These are phyloP conservation scores for Penicillium maclennaniae DNA, from an alignment of 495 filamentous ascomycete genomes.

Conservation along the genomic window DNA sequence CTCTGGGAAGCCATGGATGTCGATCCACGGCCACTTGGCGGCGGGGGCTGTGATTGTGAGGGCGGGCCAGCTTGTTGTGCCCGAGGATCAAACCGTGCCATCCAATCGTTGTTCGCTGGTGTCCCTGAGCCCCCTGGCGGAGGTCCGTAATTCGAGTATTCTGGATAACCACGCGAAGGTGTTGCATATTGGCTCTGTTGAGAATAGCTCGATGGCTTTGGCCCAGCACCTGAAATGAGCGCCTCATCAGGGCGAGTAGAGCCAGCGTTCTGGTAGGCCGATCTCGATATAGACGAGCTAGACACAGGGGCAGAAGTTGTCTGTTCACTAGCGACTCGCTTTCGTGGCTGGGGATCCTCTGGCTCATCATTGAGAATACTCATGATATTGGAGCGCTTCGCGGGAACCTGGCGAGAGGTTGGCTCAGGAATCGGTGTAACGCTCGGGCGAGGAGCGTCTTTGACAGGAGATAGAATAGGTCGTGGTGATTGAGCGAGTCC, in stretches of 20 bases:
- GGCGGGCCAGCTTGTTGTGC: constrained; percentile 32
- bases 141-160: constrained; percentile 34
- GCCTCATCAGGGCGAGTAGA: constrained; percentile 29
- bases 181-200: constrained; percentile 30
- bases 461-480: constrained; percentile 38
- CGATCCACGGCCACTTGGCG: constrained; percentile 20
- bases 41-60: constrained; percentile 22
- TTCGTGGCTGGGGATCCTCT: constrained; percentile 51
- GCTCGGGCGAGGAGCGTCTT: constrained; percentile 36
- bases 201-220: constrained; percentile 23
- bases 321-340: constrained; percentile 43
- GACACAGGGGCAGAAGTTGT: constrained; percentile 9
- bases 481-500: constrained; percentile 31
- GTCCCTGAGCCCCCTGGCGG: constrained; percentile 22
- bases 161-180: constrained; percentile 32
- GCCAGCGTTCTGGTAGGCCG: constrained; percentile 16
- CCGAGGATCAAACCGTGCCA: constrained; percentile 45
- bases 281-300: constrained; percentile 9
- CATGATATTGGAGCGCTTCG: constrained; percentile 59
- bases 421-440: constrained; percentile 36
- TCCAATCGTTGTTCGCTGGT: constrained; percentile 42
- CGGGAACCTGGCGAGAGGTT: constrained; percentile 44
- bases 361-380: constrained; percentile 57
- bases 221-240: constrained; percentile 9
- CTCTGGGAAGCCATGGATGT: constrained; percentile 26